Percentiles rank a stretch among this genome's conserved stretches.
phyloP scores from a whole-genome alignment of 208 protist genomes.

The Leishmania guyanensis region DNA sequence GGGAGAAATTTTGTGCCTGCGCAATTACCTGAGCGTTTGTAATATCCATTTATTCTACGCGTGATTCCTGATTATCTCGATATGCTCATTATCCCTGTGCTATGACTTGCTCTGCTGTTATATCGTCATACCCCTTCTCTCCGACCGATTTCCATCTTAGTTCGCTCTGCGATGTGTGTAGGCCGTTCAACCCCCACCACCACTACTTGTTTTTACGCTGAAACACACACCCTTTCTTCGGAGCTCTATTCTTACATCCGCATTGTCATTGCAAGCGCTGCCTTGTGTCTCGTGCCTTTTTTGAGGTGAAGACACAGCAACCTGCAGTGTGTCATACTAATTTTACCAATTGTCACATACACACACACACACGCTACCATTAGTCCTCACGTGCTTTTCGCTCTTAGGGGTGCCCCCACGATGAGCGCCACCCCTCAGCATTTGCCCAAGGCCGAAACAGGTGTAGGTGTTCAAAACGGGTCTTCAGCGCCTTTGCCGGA shows the following conservation, averaged over 20 bases:
- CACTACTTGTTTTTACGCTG: neutral
- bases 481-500: neutral
- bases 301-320: too few relatives aligned
- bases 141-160: neutral
- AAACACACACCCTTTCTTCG: too few relatives aligned
- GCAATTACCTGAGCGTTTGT: neutral
- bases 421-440: constrained; percentile 2
- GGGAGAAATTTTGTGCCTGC: neutral
- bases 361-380: neutral
- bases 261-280: neutral
- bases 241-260: neutral
- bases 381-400: neutral
- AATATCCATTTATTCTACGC: neutral
- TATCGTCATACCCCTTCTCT: neutral
- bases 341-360: neutral
- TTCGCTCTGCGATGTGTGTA: neutral
- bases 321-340: neutral
- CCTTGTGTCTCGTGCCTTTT: neutral
- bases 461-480: neutral
- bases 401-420: neutral
- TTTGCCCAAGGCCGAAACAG: too few relatives aligned
- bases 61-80: neutral
- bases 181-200: too few relatives aligned
- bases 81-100: neutral
- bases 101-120: neutral